phyloP scores from a whole-genome alignment of 1,284 basidiomycete species.

The Melampsora larici-populina region DNA sequence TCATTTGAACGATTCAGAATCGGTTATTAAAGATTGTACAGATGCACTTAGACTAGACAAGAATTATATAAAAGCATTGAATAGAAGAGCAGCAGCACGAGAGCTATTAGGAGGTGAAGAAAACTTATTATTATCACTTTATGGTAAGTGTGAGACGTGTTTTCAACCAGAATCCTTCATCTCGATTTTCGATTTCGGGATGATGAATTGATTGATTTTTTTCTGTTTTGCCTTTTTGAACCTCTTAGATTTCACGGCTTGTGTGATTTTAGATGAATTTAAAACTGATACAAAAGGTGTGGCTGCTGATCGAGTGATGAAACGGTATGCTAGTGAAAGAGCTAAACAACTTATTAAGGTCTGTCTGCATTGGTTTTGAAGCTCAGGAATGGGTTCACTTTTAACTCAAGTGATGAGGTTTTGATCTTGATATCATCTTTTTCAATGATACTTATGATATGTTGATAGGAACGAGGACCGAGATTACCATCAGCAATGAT shows the following conservation, averaged over 20 bases:
- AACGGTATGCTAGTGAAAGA: slow-evolving; percentile 71
- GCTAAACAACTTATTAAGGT: slow-evolving; percentile 65
- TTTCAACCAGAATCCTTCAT: too few species aligned
- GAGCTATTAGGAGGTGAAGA: slow-evolving; percentile 74
- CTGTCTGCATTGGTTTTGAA: background rate
- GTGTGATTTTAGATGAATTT: slow-evolving; percentile 91
- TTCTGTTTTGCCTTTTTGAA: too few species aligned
- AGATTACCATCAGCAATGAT: slow-evolving; percentile 87
- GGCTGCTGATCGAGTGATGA: slow-evolving; percentile 86
- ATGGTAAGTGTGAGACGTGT: slow-evolving; percentile 57
- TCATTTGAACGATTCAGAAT: slow-evolving; percentile 77
- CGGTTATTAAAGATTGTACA: slow-evolving; percentile 86
- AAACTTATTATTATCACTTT: slow-evolving; percentile 62
- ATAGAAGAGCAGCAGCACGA: slow-evolving; percentile 80
- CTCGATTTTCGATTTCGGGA: too few species aligned
- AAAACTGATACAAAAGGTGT: slow-evolving; percentile 72
- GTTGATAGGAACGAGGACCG: slow-evolving; percentile 68
- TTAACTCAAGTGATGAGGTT: background rate
- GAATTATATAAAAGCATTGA: slow-evolving; percentile 90
- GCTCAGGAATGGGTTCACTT: too few species aligned
- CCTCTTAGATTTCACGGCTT: slow-evolving; percentile 92
- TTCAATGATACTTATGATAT: background rate
- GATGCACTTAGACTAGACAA: slow-evolving; percentile 79
- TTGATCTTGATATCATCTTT: background rate
- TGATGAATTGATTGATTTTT: too few species aligned